phyloP scores from a whole-genome alignment of 176 grass and related monocot genomes.

The Juncus effusus region DNA sequence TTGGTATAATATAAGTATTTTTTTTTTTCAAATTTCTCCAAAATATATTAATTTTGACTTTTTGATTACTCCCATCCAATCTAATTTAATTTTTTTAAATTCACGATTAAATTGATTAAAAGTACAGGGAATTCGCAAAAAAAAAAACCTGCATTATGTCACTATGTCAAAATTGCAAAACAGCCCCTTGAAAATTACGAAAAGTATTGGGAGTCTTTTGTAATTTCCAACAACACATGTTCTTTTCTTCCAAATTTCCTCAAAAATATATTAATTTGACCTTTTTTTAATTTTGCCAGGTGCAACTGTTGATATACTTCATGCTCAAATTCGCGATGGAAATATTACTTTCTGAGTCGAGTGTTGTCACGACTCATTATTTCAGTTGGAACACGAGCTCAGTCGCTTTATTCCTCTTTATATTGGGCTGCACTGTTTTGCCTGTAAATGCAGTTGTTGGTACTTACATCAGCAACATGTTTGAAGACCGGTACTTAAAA shows the following conservation, averaged over 20 bases:
- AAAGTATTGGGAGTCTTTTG: not conserved
- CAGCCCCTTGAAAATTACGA: not conserved
- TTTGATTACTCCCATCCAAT: conserved; percentile 77
- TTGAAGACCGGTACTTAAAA: conserved; percentile 79
- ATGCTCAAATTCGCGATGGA: conserved; percentile 99
- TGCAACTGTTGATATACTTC: conserved; percentile 95
- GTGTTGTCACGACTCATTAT: conserved; percentile 88
- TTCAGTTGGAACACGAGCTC: conserved; percentile 88
- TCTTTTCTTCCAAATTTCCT: no score
- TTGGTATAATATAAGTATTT: no score
- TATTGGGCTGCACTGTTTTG: conserved; percentile 86
- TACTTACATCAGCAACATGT: conserved; percentile 97
- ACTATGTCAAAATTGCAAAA: no score
- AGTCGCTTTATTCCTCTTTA: conserved; percentile 89
- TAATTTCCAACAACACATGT: no score
- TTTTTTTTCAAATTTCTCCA: no score
- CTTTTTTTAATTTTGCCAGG: conserved; percentile 32
- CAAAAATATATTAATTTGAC: no score
- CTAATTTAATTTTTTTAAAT: not conserved
- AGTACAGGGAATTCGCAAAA: not conserved
- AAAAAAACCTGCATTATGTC: no score
- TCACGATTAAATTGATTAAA: not conserved
- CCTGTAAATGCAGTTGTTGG: conserved; percentile 95
- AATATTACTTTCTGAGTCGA: conserved; percentile 92
- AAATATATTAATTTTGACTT: conserved; percentile 20